Conservation (phyloP, 2,329 filamentous ascomycete species). For the Cercospora janseana region DNA sequence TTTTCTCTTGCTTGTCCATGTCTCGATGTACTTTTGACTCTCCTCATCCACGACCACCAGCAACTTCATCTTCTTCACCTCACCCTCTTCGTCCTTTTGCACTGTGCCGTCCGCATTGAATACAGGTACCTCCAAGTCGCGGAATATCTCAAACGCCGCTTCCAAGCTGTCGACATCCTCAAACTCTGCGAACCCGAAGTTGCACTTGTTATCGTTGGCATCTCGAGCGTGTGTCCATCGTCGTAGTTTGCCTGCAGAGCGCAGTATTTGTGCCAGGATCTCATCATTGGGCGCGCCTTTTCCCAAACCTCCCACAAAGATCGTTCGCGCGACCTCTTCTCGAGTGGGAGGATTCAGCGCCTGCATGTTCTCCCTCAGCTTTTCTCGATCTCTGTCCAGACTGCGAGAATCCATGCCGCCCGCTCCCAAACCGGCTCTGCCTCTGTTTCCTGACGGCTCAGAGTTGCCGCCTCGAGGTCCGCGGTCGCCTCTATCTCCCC, state of each 20-base stretch:
- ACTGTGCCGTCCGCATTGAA: constrained; percentile 48
- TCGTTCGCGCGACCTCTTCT: constrained; percentile 87
- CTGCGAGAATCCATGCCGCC: constrained; percentile 55
- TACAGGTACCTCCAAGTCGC: constrained; percentile 75
- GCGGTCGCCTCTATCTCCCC: constrained; percentile 35
- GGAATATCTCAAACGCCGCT: constrained; percentile 79
- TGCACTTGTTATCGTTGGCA: constrained; percentile 76
- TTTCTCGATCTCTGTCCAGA: constrained; percentile 52
- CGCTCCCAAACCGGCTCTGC: constrained; percentile 51
- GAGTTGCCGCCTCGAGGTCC: constrained; percentile 38
- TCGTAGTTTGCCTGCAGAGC: constrained; percentile 69
- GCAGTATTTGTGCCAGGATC: constrained; percentile 73
- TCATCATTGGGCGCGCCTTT: constrained; percentile 74
- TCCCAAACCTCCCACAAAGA: constrained; percentile 85
- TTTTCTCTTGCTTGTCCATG: constrained; percentile 66
- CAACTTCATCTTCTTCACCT: constrained; percentile 36
- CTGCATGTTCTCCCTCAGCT: constrained; percentile 35
- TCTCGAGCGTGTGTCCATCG: constrained; percentile 80
- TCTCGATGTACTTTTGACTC: constrained; percentile 80
- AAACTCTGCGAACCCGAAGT: constrained; percentile 94
- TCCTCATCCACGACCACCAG: constrained; percentile 72
- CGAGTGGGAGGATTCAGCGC: constrained; percentile 72
- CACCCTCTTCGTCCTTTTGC: constrained; percentile 44
- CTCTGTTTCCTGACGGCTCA: constrained; percentile 37
- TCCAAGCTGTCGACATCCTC: constrained; percentile 86